Conservation (phyloP, 805 yeast species). For the Maudiozyma bulderi region DNA sequence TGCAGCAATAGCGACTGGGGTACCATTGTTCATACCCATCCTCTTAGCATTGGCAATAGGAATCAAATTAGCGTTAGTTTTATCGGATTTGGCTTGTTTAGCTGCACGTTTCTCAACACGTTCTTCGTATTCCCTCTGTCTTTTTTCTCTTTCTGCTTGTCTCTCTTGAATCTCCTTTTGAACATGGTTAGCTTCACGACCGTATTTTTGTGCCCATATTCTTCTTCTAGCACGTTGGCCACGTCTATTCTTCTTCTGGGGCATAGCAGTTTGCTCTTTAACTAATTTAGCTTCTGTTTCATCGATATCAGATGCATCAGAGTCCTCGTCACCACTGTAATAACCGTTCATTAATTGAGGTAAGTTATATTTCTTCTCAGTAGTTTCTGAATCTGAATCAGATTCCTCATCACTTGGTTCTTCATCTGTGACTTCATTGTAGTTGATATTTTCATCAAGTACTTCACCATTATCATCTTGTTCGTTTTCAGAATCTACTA, state of each 20-base stretch:
- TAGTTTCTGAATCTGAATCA: conserved; percentile 11
- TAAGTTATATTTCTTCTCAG: conserved; percentile 31
- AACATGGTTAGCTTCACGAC: conserved; percentile 74
- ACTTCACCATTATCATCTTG: conserved; percentile 31
- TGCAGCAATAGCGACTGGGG: conserved; percentile 4
- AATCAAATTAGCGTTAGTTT: conserved; percentile 8
- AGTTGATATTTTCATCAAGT: conserved; percentile 22
- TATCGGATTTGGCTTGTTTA: conserved; percentile 33
- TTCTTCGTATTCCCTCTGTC: conserved; percentile 59
- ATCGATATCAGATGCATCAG: conserved; percentile 42
- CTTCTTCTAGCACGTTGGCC: conserved; percentile 96
- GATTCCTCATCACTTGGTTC: conserved; percentile 35
- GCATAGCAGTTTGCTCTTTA: conserved; percentile 27
- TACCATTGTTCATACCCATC: conserved; percentile 1
- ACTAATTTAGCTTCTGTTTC: conserved; percentile 44
- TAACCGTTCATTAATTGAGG: conserved; percentile 77
- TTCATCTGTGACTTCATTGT: conserved; percentile 58
- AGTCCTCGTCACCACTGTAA: conserved; percentile 75
- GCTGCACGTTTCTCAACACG: conserved; percentile 59
- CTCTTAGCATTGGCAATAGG: conserved; percentile 7
- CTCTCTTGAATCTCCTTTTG: conserved; percentile 50
- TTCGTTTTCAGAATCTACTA: conserved; percentile 34
- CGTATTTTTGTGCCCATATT: conserved; percentile 91
- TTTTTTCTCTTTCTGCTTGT: conserved; percentile 46
- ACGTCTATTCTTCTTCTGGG: conserved; percentile 72